Base-by-base conservation (phyloP, 75 land plant species). In the Pinus tabuliformis region DNA sequence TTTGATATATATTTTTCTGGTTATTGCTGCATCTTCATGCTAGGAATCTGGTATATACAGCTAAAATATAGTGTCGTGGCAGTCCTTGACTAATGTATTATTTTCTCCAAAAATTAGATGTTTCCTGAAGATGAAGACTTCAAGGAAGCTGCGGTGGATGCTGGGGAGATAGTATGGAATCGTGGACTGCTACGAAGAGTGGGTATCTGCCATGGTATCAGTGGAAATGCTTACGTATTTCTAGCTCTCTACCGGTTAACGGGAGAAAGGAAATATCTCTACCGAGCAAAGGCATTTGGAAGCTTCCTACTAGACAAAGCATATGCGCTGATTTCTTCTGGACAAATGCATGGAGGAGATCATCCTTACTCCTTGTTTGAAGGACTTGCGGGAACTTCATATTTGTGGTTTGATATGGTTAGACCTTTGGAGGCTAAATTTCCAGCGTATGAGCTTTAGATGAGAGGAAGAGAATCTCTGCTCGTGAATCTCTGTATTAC, bases 191-290 rank as follows among this genome's bases (percentile, higher is more conserved):
- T 92, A 16, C 89, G 88, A 49, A 86, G 93, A 62, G 84, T 96
- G 17, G 99, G 99, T 33, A 81, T 92, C 21, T 96, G 95, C 78
- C 97, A 96, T 77, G 97, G 97, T n/a, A 80, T 94, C 17, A 96
- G 93, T 79, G 95, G 99, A 13, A 94, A 94, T 75, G 70, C 97
- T 1, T 94, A 94, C 76, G 89, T 88, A 30, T 94, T 96, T 78
- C 88, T 96, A 28, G 75, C 97, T 13, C 89, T 96, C 33, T 92
- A 90, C 74, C 77, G 92, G 37, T 30, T 85, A 12, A 89, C 93
- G n/a, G 95, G 98, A 2, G 80, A 84, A 60, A 60, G 54, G 57
- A 64, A 82, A 77, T 90, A 85, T 66, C 66, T 96, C 36, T 81
- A 89, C 70, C 86, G 89, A 54, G 97, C 95, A 8, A 90, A 82